phyloP scores from a whole-genome alignment of 768 basidiomycete genomes.

The Pleurotus sapidus region DNA sequence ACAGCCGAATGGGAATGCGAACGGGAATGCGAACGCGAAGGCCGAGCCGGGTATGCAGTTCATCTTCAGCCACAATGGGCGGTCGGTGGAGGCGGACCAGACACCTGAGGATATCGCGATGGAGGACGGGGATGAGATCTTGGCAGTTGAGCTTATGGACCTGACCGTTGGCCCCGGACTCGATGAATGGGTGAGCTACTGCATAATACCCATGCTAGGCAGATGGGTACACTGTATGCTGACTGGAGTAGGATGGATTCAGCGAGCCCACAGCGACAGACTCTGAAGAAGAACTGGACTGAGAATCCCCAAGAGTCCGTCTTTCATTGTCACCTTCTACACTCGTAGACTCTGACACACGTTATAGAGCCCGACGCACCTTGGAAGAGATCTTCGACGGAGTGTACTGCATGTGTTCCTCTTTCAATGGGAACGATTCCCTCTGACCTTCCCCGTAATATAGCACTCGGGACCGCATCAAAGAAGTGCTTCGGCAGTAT shows the following conservation, averaged over 20 bases:
- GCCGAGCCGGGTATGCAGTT: conserved; percentile 65
- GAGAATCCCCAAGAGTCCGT: conserved; percentile 69
- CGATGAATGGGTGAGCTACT: conserved; percentile 57
- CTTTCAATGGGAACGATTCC: conserved; percentile 6
- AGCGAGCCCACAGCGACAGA: conserved; percentile 63
- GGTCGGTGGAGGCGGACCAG: conserved; percentile 75
- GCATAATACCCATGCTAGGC: neutral
- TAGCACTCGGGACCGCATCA: conserved; percentile 83
- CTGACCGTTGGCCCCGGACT: conserved; percentile 66
- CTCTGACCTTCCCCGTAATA: neutral
- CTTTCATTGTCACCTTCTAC: neutral
- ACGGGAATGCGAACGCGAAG: conserved; percentile 28
- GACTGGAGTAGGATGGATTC: conserved; percentile 52
- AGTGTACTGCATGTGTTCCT: conserved; percentile 47
- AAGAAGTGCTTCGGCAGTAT: conserved; percentile 84
- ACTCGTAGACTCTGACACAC: conserved; percentile 2
- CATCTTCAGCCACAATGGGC: conserved; percentile 81
- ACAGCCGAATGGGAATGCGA: conserved; percentile 47
- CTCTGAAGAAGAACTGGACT: conserved; percentile 79
- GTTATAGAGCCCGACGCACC: conserved; percentile 62
- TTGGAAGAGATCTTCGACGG: conserved; percentile 84
- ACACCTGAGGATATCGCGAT: conserved; percentile 86
- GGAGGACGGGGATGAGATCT: conserved; percentile 86
- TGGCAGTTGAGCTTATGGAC: conserved; percentile 90
- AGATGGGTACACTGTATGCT: neutral